Base-by-base conservation (phyloP, 371 early-diverging fungal genomes). In the Zychaea mexicana region DNA sequence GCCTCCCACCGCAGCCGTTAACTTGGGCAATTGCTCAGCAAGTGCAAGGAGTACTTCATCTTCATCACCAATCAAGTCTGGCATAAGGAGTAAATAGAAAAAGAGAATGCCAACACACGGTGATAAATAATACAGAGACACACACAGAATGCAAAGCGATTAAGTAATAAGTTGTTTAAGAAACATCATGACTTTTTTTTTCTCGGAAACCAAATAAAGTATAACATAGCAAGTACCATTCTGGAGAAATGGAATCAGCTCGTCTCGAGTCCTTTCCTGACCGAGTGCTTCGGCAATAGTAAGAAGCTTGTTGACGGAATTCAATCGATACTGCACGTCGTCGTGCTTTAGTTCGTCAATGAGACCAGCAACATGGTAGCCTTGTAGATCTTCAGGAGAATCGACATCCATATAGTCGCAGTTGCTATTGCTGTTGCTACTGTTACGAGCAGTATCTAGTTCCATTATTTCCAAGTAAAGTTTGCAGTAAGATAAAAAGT, bases 341-440 rank as follows among this genome's bases (percentile, higher is more conserved):
- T 98, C 99, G 78, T 96, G 96, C 81, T 97, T 97, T 57, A 98
- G 87, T 77, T 98, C 98, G 82, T 98, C 99, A 73, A 97, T 92
- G 61, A 96, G 80, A 47, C 92, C 87, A 52, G 96, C 96, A 54
- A 97, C 92, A 52, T 94, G 92, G 72, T 91, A 93, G 33, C 73
- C 78, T 63, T 74, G 26, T n/a, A 49, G 49, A 10, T 49, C 49
- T 49, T 58, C 45, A 45, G 38, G 38, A 38, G 26, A 28, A 45
- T 58, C 59, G 21, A 28, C 59, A 27, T 58, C 59, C 59, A 58
- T 58, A 28, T 58, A 39, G 28, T 57, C 39, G 42, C 17, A 38
- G 39, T 57, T 42, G 15, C 15, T 36, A 36, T 36, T 15, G 15
- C 15, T 42, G 15, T 7, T n/a, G n/a, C n/a, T 42, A 15, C n/a